A percentile compares a stretch with the other conserved stretches of the same genome.
These are phyloP conservation scores for Gossypium ekmanianum DNA, from an alignment of 345 rosid genomes.

Conservation along the genomic window DNA sequence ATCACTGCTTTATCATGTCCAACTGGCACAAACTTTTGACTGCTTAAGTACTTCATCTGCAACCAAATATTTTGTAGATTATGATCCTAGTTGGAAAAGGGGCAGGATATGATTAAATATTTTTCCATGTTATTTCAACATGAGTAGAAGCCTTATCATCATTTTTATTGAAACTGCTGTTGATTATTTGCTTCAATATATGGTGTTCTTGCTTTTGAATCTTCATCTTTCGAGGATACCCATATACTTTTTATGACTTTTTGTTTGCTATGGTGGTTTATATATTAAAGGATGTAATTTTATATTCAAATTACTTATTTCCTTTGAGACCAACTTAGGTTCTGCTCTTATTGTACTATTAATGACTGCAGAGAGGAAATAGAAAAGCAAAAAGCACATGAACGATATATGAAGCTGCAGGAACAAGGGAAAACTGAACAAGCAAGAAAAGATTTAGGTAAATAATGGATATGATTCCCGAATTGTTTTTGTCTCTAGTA, in stretches of 20 bases:
- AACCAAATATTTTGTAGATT: neutral
- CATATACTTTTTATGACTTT: neutral
- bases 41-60: neutral
- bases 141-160: neutral
- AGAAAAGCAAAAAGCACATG: conserved; percentile 94
- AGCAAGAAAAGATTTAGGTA: conserved; percentile 63
- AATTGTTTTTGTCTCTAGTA: neutral
- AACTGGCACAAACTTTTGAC: neutral
- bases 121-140: neutral
- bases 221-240: neutral
- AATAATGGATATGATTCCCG: conserved; percentile 8
- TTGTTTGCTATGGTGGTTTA: neutral
- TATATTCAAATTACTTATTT: neutral
- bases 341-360: neutral
- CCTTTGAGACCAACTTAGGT: neutral
- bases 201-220: neutral
- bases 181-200: neutral
- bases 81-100: neutral
- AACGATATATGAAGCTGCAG: conserved; percentile 94
- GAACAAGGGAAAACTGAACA: conserved; percentile 98
- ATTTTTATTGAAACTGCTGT: neutral
- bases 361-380: conserved; percentile 69
- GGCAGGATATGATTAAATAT: neutral
- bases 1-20: neutral
- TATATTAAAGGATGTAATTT: neutral